Base-by-base conservation (phyloP, 495 filamentous ascomycete species). In the Podospora conica region DNA sequence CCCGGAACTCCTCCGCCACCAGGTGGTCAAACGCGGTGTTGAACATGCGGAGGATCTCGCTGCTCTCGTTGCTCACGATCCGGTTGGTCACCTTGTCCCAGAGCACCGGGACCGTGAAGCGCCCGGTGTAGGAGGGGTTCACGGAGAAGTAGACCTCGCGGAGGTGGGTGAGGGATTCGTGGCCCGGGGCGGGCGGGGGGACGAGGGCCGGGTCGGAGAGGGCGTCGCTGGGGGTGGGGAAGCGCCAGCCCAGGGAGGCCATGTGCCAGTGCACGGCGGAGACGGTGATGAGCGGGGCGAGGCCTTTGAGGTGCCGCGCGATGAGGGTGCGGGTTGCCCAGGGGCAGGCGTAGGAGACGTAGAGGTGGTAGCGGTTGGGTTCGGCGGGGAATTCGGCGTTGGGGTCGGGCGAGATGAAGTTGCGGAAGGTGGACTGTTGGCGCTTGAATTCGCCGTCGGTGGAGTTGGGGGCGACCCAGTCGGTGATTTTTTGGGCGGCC, bases 371-470 rank as follows among this genome's bases (percentile, higher is more conserved):
- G 64, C 92, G 83, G 64, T 84, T 86, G 71, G 85, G 86, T 71
- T 91, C 90, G 15, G 92, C 79, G 0, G 91, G 88, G 75, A 91
- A 96, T 68, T 82, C 71, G 1, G 89, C 82, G 23, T 74, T 78
- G 9, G 84, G 78, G 65, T 83, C 79, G 8, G 77, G 73, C 12
- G 87, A 90, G 76, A 94, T 88, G 74, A 79, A 89, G 75, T 86
- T 83, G 54, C 90, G 88, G 77, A 92, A 93, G 60, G 83, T 81
- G 53, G 88, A 90, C 64, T 77, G 78, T 71, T 87, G 87, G 31
- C 91, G 88, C 79, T 95, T 96, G 87, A 96, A 97, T 77, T 96
- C 93, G 78, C 93, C 93, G 2, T 86, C 83, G 67, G 85, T 88
- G 77, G 92, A 89, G 64, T 79, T 79, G 40, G 87, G 87, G 23